Evolutionary conservation across 495 filamentous ascomycete species (phyloP).

Genomic region (Articulospora tetracladia): DNA sequence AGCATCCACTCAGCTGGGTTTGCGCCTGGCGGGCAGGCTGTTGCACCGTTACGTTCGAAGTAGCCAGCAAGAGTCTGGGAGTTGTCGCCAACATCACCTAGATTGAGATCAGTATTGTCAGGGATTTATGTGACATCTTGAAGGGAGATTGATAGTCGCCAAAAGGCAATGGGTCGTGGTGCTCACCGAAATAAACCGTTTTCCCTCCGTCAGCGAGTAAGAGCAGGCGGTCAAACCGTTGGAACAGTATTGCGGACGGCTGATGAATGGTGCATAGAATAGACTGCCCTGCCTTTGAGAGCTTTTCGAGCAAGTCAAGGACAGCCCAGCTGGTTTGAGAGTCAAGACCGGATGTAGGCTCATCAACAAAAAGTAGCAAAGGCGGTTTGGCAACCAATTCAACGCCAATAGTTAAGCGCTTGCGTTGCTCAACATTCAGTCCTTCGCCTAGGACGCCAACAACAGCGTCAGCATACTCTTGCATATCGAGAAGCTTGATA

Average conservation of each 20-base stretch:
- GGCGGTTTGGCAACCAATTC: conserved; percentile 86
- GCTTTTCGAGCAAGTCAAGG: conserved; percentile 69
- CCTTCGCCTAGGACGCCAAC: conserved; percentile 87
- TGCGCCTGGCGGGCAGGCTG: conserved; percentile 63
- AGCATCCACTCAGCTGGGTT: conserved; percentile 77
- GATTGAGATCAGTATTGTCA: conserved; percentile 74
- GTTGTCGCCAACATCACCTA: conserved; percentile 69
- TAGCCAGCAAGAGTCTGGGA: conserved; percentile 60
- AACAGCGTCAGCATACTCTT: conserved; percentile 82
- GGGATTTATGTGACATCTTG: conserved; percentile 86
- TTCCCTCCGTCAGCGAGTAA: conserved; percentile 64
- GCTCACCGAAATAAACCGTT: conserved; percentile 69
- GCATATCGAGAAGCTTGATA: conserved; percentile 85
- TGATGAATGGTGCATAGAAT: conserved; percentile 94
- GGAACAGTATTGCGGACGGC: conserved; percentile 82
- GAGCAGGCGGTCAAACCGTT: conserved; percentile 78
- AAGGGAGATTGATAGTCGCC: conserved; percentile 82
- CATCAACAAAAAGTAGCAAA: conserved; percentile 84
- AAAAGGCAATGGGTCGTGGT: too few relatives aligned
- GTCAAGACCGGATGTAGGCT: conserved; percentile 85
- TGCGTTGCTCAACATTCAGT: conserved; percentile 89
- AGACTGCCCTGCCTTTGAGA: conserved; percentile 79
- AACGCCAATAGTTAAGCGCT: conserved; percentile 85
- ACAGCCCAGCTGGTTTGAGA: conserved; percentile 80
- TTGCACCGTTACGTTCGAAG: conserved; percentile 70